phyloP scores from a whole-genome alignment of 1,284 basidiomycete genomes.

The Vanrija pseudolonga region DNA sequence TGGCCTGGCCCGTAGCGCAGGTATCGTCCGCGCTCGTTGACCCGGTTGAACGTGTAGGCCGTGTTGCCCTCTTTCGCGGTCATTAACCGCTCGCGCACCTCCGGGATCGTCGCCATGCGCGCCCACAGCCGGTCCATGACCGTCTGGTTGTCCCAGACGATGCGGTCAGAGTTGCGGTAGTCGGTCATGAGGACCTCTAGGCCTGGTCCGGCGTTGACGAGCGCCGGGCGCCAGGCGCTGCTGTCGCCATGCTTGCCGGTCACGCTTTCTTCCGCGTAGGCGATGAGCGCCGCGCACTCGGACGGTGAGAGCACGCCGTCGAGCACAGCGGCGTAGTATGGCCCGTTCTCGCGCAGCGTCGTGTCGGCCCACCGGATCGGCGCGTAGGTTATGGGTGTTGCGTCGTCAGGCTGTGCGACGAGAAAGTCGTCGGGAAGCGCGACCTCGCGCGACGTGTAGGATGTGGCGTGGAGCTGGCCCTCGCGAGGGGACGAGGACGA shows the following conservation, averaged over 20 bases:
- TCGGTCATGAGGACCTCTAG: not conserved
- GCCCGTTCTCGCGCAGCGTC: not conserved
- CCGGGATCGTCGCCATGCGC: not conserved
- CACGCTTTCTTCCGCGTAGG: not conserved
- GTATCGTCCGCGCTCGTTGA: not conserved
- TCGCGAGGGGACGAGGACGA: no score
- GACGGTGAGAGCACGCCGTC: not conserved
- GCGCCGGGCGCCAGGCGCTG: not conserved
- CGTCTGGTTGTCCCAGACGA: not conserved
- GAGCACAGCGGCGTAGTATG: not conserved
- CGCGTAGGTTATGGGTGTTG: not conserved
- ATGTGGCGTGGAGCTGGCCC: not conserved
- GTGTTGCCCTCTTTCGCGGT: not conserved
- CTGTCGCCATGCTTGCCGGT: not conserved
- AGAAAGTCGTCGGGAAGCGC: not conserved
- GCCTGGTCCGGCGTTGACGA: not conserved
- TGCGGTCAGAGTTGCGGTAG: conserved; percentile 2
- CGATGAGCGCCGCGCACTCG: not conserved
- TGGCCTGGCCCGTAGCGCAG: not conserved
- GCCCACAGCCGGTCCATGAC: not conserved
- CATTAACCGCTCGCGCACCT: not conserved
- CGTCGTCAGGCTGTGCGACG: not conserved
- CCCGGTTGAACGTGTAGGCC: not conserved
- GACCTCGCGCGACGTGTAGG: not conserved
- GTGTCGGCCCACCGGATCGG: not conserved